Evolutionary conservation across 805 yeast species (phyloP).

Genomic region (Zygosaccharomyces kombuchaensis): DNA sequence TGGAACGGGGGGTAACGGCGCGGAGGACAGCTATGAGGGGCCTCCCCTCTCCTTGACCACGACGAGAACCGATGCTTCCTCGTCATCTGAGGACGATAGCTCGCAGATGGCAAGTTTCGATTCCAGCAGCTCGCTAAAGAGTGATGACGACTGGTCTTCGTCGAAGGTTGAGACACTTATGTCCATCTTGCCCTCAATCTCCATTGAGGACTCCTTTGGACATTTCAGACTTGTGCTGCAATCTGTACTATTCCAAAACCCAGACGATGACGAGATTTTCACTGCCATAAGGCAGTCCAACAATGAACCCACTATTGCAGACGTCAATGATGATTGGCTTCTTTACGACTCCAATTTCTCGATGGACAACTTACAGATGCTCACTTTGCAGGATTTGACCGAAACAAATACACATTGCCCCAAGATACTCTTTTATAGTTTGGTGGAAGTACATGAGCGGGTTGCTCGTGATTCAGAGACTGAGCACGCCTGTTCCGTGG

Average conservation of each 20-base stretch:
- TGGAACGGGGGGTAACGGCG: constrained; percentile 4
- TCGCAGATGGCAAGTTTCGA: constrained; percentile 20
- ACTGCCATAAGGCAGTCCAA: constrained; percentile 35
- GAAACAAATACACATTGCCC: constrained; percentile 26
- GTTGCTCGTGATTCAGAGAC: background rate
- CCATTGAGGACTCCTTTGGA: constrained; percentile 30
- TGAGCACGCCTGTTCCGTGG: background rate
- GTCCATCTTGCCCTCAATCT: constrained; percentile 32
- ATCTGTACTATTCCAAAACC: constrained; percentile 28
- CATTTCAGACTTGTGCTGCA: constrained; percentile 34
- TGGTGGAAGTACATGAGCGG: constrained; percentile 16
- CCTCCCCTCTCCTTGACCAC: constrained; percentile 17
- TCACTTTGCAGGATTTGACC: constrained; percentile 35
- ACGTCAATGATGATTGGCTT: constrained; percentile 40
- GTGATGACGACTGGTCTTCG: constrained; percentile 2
- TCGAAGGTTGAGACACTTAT: constrained; percentile 18
- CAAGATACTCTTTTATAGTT: constrained; percentile 36
- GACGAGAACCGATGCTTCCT: constrained; percentile 14
- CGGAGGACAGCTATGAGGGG: constrained; percentile 14
- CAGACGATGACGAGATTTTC: constrained; percentile 23
- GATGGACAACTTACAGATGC: constrained; percentile 35
- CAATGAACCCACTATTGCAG: constrained; percentile 28
- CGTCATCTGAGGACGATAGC: constrained; percentile 7
- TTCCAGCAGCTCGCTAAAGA: constrained; percentile 7
- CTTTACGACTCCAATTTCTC: constrained; percentile 38